Base-by-base conservation (phyloP, 2,329 filamentous ascomycete genomes). In the Epichloe scottii region DNA sequence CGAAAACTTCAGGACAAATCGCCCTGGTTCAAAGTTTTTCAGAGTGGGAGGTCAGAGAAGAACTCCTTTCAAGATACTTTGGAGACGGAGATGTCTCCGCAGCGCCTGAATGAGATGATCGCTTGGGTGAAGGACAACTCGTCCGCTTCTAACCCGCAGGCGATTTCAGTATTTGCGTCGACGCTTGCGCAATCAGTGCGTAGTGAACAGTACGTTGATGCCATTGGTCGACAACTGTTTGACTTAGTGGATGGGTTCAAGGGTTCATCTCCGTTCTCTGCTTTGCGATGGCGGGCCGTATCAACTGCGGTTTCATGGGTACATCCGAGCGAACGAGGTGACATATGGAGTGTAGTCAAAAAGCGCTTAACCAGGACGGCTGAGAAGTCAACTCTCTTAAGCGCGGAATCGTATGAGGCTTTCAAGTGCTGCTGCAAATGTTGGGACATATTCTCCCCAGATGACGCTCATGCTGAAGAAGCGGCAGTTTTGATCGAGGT, bases 61-160 rank as follows among this genome's bases (percentile, higher is more conserved):
- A 52, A 59, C 21, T 53, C 50, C 12, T 54, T 58, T 44, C 60
- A 53, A n/a, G 51, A 51, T 15, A 52, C 62, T 37, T 57, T 77
- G 15, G 70, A 75, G 51, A 63, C 67, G 12, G 68, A 72, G 3
- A 60, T 77, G 46, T 75, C 70, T 1, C 60, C 66, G 3, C 64
- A 67, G n/a, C 73, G 76, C 51, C 61, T 77, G 6, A 46, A 63
- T 2, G 68, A 68, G 5, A 53, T 76, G 4, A 54, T 78, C 14
- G 60, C 66, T n/a, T 73, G 71, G 71, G 56, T 74, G 0, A 62
- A 64, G 12, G 53, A 55, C 8, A 65, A 71, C 43, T 61, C 61
- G 4, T 63, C 70, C 19, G 58, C 61, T 15, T 52, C 57, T 14
- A 46, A 62, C 52, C 50, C 64, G 45, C 45, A 63, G 3, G 65